Base-by-base conservation (phyloP, 805 yeast species). In the Wilhelminamyces savonicus region DNA sequence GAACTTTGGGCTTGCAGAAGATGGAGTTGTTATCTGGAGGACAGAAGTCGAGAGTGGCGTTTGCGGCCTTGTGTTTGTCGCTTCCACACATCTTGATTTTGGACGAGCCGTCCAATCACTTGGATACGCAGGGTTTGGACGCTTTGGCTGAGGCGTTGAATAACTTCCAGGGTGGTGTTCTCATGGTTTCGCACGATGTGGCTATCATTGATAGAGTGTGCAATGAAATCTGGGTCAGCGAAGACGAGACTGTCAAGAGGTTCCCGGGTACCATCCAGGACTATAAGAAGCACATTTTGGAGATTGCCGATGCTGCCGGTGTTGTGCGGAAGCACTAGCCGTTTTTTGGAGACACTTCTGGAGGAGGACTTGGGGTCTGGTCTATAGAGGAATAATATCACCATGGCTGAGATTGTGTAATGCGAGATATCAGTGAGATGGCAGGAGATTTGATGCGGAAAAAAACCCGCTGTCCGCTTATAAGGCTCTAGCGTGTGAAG, bases 131-230 rank as follows among this genome's bases (percentile, higher is more conserved):
- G 21, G 98, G 97, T 74, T 68, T 92, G 49, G 98, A 92, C 56
- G 98, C 98, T 1, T 71, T 92, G 37, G 79, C 92, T 7, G 94
- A 82, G 24, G 97, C 97, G 1, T 68, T 92, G 52, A 77, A 72
- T 39, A 77, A 74, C 37, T 92, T 88, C 71, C 74, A 85, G 50
- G 98, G 98, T 53, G 98, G 98, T 57, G 82, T 92, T 16, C 69
- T 92, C 45, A 87, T 92, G 96, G 98, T 92, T 35, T 83, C 95
- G 29, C 98, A 92, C 71, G 99, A 92, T 68, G 97, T 92, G 25
- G 68, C 87, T 17, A 82, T 90, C 51, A 92, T 92, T 47, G 76
- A 82, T 45, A 71, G 74, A 32, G 96, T 90, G 9, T 86, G 97
- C 66, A 79, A 82, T 35, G 95, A 92, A 56, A 84, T 92, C 37